Conservation (phyloP, 179 eudicot genomes). For the Silene coronaria region DNA sequence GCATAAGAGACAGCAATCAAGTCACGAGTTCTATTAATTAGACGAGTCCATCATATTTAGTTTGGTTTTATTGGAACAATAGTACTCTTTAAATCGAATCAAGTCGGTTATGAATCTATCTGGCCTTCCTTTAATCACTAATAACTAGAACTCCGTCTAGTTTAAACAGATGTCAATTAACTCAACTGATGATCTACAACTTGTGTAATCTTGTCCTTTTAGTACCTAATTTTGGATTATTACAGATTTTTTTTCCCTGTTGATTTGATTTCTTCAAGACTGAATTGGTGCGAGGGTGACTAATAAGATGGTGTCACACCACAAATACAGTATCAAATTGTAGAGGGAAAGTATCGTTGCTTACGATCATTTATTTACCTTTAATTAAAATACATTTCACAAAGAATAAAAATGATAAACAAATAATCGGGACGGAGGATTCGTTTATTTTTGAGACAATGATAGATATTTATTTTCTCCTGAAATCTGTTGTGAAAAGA, state of each 20-base stretch:
- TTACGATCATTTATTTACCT: too few species aligned
- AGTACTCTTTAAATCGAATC: not conserved
- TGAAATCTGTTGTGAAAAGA: slow-evolving; percentile 1
- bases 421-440: too few species aligned
- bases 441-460: not conserved
- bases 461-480: slow-evolving; percentile 15
- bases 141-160: too few species aligned
- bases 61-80: not conserved
- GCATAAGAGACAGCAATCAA: not conserved
- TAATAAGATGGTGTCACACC: not conserved
- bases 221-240: too few species aligned
- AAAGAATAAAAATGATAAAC: too few species aligned
- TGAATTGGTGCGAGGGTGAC: not conserved
- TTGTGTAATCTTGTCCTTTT: not conserved
- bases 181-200: not conserved
- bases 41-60: not conserved
- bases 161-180: too few species aligned
- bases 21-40: not conserved
- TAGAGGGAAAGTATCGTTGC: too few species aligned
- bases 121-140: too few species aligned
- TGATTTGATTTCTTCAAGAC: not conserved
- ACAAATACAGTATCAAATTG: too few species aligned
- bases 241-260: too few species aligned
- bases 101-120: not conserved
- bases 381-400: too few species aligned